A percentile compares a stretch with the other conserved stretches of the same genome.
Conservation (phyloP, 2,329 filamentous ascomycete genomes). For the Botryotinia narcissicola region DNA sequence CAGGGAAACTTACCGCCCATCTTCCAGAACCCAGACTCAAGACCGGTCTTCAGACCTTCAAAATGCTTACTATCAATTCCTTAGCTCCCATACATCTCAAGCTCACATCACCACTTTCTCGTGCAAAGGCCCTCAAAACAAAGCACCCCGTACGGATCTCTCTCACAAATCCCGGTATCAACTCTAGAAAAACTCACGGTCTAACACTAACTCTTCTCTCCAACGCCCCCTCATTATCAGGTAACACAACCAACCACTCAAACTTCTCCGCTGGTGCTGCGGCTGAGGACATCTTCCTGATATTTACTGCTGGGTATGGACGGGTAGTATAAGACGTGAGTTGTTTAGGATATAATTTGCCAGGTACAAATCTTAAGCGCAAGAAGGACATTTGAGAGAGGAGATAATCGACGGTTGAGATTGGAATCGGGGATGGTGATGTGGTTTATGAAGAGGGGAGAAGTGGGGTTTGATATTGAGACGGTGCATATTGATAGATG, state of each 20-base stretch:
- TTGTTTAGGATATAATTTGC: not conserved
- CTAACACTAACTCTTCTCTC: constrained; percentile 62
- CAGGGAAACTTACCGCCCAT: constrained; percentile 49
- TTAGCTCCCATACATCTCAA: not conserved
- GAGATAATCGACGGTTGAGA: not conserved
- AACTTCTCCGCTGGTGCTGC: constrained; percentile 41
- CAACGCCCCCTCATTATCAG: constrained; percentile 60
- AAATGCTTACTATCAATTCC: constrained; percentile 31
- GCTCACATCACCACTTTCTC: not conserved
- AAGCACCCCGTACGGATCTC: not conserved
- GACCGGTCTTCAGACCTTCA: constrained; percentile 47
- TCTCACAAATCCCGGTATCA: not conserved
- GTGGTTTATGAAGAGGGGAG: not conserved
- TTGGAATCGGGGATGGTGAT: not conserved
- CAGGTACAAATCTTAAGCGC: not conserved
- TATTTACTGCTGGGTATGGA: not conserved
- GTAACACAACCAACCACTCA: constrained; percentile 68
- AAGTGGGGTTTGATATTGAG: constrained; percentile 12
- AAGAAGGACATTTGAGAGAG: constrained; percentile 6
- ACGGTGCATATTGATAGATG: constrained; percentile 2
- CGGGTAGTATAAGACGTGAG: not conserved
- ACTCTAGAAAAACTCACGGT: constrained; percentile 46
- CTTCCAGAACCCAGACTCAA: constrained; percentile 57
- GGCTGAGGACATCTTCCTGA: constrained; percentile 17
- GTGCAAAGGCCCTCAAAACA: not conserved